These are phyloP conservation scores for Tetrastigma voinierianum DNA, from an alignment of 164 flowering plant species.

Conservation along the genomic window DNA sequence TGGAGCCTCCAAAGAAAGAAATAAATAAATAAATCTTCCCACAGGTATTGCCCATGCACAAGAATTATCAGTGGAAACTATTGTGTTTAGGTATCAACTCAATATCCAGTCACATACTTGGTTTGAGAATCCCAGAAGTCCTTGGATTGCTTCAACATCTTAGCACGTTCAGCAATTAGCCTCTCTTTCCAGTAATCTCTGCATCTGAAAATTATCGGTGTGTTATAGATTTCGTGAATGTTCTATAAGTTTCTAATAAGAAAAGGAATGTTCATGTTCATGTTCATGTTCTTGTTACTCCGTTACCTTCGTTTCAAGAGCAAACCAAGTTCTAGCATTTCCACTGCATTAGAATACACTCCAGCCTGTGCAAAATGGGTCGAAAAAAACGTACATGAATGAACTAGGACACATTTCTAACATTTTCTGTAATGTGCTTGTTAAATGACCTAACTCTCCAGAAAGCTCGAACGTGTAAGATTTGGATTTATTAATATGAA, in stretches of 20 bases:
- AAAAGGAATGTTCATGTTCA: not conserved
- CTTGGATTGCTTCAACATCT: conserved; percentile 55
- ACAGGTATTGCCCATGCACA: no score
- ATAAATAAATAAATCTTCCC: no score
- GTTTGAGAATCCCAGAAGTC: conserved; percentile 76
- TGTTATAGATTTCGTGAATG: not conserved
- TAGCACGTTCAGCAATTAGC: conserved; percentile 43
- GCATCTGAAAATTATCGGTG: conserved; percentile 23
- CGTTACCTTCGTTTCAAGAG: conserved; percentile 56
- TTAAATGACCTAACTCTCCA: no score
- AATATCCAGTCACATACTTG: conserved; percentile 49
- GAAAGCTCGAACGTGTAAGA: no score
- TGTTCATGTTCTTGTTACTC: no score
- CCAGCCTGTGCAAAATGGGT: conserved; percentile 37
- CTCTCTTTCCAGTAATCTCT: conserved; percentile 74
- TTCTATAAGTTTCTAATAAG: not conserved
- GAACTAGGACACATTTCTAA: no score
- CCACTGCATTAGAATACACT: conserved; percentile 55
- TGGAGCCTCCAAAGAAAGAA: no score
- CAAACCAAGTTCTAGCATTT: conserved; percentile 54
- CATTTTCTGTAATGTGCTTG: no score
- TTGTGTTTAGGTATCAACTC: conserved; percentile 8
- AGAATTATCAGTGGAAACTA: not conserved
- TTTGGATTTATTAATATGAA: no score
- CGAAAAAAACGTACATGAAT: not conserved